A percentile compares a stretch with the other conserved stretches of the same genome.
These are phyloP conservation scores for Populus deltoides DNA, from an alignment of 345 rosid species.

Conservation along the genomic window DNA sequence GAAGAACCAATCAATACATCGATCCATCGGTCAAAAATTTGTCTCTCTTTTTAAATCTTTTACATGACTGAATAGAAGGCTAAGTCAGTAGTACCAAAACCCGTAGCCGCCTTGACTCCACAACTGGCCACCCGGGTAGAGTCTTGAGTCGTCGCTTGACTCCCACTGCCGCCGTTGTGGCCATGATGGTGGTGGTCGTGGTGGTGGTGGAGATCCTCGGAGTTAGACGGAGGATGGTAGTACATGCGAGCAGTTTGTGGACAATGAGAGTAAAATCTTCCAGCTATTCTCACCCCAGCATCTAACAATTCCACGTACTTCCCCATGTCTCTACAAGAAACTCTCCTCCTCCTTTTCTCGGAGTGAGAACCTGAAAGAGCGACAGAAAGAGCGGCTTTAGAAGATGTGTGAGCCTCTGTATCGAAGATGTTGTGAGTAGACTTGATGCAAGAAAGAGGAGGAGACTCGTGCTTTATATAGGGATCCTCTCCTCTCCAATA, in stretches of 20 bases:
- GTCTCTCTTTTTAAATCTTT: background rate
- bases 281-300: slow-evolving; percentile 42
- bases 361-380: background rate
- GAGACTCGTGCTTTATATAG: slow-evolving; percentile 12
- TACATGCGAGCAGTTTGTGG: slow-evolving; percentile 60
- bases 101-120: slow-evolving; percentile 17
- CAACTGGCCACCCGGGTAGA: background rate
- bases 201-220: slow-evolving; percentile 18
- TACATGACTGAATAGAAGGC: slow-evolving; percentile 26
- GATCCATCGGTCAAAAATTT: background rate
- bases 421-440: background rate
- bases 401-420: background rate
- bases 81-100: slow-evolving; percentile 18
- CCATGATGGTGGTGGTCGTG: background rate
- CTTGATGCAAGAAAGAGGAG: background rate
- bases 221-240: slow-evolving; percentile 52
- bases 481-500: background rate
- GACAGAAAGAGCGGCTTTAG: background rate
- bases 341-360: too few relatives aligned
- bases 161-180: background rate
- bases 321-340: slow-evolving; percentile 23
- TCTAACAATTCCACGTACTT: slow-evolving; percentile 50
- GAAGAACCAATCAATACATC: background rate
- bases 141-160: slow-evolving; percentile 3
- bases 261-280: slow-evolving; percentile 60